Base-by-base conservation (phyloP, 768 basidiomycete species). In the Termitomyces sp. region DNA sequence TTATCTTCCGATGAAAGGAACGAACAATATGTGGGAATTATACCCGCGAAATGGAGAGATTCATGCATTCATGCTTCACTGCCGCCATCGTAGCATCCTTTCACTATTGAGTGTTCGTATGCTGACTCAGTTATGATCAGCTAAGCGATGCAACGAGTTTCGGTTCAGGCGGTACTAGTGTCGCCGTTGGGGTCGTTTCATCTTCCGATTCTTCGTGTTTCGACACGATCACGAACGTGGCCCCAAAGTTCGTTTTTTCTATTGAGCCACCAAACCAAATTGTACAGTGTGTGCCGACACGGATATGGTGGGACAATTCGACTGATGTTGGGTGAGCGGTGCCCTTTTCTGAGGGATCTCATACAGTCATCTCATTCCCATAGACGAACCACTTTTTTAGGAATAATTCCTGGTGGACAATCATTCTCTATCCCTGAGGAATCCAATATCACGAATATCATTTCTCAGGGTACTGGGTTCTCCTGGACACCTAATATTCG, bases 341-440 rank as follows among this genome's bases (percentile, higher is more conserved):
- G 41, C 30, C 17, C 19, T 50, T 41, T 47, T 45, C 41, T 51
- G 57, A 44, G 37, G 10, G 40, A 23, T 7, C 35, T 28, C 5
- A 15, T 41, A n/a, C 37, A 19, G 4, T 7, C 12, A 31, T 8
- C 31, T 42, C 10, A 35, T 59, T 53, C 7, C 26, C 26, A 21
- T 44, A 87, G 87, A 15, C 80, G 65, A 0, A 77, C 83, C n/a
- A 77, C 67, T 35, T 88, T 89, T 66, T 73, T 82, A 26, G 88
- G 88, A 3, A 75, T 90, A 43, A 91, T 92, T 33, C 91, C 91
- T 1, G 91, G 90, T 0, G 90, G 90, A 12, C 73, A 88, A 51
- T 89, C 89, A 0, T 89, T 91, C 66, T 62, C 74, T 6, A 79
- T 92, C 45, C 86, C 86, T 1, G 58, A 77, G 60, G 9, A 9